Base-by-base conservation (phyloP, 225 moss, liverwort and hornwort species). In the Straminergon stramineum region DNA sequence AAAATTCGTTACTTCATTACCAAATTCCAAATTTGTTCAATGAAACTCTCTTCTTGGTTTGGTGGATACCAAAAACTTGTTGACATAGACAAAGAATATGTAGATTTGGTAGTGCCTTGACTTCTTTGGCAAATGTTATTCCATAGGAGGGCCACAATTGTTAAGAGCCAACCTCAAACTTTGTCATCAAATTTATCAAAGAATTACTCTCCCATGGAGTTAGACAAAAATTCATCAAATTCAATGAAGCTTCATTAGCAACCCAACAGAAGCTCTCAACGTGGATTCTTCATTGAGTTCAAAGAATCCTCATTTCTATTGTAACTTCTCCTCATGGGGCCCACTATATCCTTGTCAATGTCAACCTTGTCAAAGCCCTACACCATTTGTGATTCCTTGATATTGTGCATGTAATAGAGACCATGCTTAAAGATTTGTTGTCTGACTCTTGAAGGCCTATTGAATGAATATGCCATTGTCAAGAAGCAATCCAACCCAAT, bases 381-480 rank as follows among this genome's bases (percentile, higher is more conserved):
- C 6, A 68, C 21, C 10, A 68, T 37, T 21, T 68, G 37, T 37
- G 21, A 12, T 37, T 68, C 30, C 2, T 48, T 48, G 4, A 31
- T 48, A 30, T 2, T 7, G 11, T 6, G 18, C 6, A 75, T 28
- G 10, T 30, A 2, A 11, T 74, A 4, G 17, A 30, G 48, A 48
- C 17, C 0, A 18, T 11, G 75, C 2, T 31, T 74, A 30, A 17
- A 45, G 17, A 18, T 75, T 48, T 75, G 7, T 75, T 30, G 6
- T 0, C 2, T 75, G 11, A 2, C 6, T 41, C 4, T 30, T 17
- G 6, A 74, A 74, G 9, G 17, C 6, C 5, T 9, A 27, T 70
- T 24, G 4, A 45, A 28, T 0, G 0, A 39, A 0, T 45, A 28
- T 74, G 30, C 5, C 7, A 10, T 13, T 1, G 0, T n/a, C 23